Evolutionary conservation across 2,329 filamentous ascomycete species (phyloP).

Genomic region (Tolypocladium sp.): DNA sequence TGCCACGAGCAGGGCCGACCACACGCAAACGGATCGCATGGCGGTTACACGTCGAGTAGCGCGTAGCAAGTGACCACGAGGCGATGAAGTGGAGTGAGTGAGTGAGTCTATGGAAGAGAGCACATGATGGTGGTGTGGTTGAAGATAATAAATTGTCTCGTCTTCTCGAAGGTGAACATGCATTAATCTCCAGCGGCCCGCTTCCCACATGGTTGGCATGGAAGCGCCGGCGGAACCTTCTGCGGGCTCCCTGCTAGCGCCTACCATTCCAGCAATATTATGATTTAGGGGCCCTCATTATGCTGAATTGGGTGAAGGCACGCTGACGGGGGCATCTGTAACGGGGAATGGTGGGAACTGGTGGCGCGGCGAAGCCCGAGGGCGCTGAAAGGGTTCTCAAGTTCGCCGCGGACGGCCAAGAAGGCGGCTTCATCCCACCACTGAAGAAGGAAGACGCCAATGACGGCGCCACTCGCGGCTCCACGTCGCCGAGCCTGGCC

Average conservation of each 20-base stretch:
- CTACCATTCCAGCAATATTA: neutral
- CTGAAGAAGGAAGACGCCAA: neutral
- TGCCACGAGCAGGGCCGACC: slow-evolving; percentile 1
- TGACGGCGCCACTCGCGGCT: neutral
- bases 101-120: neutral
- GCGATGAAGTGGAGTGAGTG: neutral
- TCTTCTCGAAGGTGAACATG: neutral
- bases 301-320: neutral
- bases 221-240: neutral
- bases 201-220: neutral
- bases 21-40: slow-evolving; percentile 1
- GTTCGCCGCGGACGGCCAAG: neutral
- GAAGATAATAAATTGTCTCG: neutral
- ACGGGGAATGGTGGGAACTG: neutral
- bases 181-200: neutral
- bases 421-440: neutral
- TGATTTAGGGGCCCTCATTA: neutral
- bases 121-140: neutral
- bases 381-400: neutral
- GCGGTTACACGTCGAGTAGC: neutral
- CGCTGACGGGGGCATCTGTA: neutral
- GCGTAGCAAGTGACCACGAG: neutral
- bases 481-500: neutral
- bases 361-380: neutral
- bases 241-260: neutral